Percentiles rank a stretch among this genome's conserved stretches.
Conservation (phyloP, 257 asterid species). For the Petunia axillaris region DNA sequence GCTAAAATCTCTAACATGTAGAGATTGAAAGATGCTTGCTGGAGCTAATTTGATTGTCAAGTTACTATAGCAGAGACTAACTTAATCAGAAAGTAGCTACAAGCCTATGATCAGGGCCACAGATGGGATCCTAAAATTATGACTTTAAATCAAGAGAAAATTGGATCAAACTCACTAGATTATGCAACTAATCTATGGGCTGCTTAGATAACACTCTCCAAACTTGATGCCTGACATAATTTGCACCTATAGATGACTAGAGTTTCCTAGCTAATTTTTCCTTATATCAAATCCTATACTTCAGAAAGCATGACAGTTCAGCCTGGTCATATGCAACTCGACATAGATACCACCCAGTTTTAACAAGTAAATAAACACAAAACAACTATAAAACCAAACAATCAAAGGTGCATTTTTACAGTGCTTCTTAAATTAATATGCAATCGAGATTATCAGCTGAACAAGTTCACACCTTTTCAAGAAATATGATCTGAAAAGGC, state of each 20-base stretch:
- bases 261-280: neutral
- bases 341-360: neutral
- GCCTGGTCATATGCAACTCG: neutral
- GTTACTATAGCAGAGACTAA: neutral
- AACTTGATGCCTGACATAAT: neutral
- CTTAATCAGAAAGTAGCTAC: neutral
- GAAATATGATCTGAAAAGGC: too few species aligned
- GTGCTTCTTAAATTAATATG: neutral
- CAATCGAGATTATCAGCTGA: neutral
- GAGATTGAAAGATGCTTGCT: neutral
- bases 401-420: neutral
- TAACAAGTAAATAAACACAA: neutral
- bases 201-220: neutral
- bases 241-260: neutral
- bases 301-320: slow-evolving; percentile 10
- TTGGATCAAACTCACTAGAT: slow-evolving; percentile 5
- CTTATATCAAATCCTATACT: neutral
- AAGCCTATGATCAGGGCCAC: neutral
- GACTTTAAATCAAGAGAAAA: neutral
- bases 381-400: neutral
- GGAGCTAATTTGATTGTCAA: neutral
- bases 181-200: neutral
- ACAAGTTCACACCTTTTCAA: too few species aligned
- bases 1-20: neutral
- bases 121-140: neutral